Base-by-base conservation (phyloP, 2,329 filamentous ascomycete genomes). In the Nemania sp. region DNA sequence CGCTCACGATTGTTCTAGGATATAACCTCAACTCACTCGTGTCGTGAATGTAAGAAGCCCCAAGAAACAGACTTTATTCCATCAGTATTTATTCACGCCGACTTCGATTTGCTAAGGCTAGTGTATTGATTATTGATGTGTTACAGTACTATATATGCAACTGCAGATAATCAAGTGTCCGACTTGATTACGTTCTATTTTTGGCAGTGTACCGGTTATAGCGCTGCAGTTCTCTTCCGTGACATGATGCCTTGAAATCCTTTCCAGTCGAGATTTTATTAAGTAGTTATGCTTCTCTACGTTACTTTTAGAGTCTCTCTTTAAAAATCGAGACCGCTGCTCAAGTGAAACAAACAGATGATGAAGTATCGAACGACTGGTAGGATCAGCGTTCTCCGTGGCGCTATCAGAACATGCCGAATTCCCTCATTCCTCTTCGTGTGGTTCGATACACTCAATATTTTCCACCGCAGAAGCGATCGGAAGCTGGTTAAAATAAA, bases 391-490 rank as follows among this genome's bases (percentile, higher is more conserved):
- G 54, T 50, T 18, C 25, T 51, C 3, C 46, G 46, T n/a, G 54
- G 51, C 37, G 54, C 54, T 21, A 51, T 57, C 13, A 42, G 25
- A 13, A 34, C 45, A 17, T 50, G 53, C 25, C 52, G 51, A 32
- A 35, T 25, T 15, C 46, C 60, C 2, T 29, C 17, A 12, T 43
- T 60, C n/a, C 54, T 37, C 18, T 64, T 43, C 21, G 13, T 64
- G 12, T 64, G 57, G 61, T 25, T 60, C 11, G 57, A 64, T 46
- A 35, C 61, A 13, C 46, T 64, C 34, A 58, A 57, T 29, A 64
- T 64, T 45, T 2, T 64, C 5, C 61, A 60, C 43, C 57, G 57
- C 29, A 54, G 55, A 15, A 5, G 7, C 25, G 25, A 29, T 25
- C 12, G n/a, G n/a, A 32, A 57, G 58, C 29, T 60, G 61, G 61